phyloP scores from a whole-genome alignment of 164 flowering plant species.

The Chimonanthus praecox region DNA sequence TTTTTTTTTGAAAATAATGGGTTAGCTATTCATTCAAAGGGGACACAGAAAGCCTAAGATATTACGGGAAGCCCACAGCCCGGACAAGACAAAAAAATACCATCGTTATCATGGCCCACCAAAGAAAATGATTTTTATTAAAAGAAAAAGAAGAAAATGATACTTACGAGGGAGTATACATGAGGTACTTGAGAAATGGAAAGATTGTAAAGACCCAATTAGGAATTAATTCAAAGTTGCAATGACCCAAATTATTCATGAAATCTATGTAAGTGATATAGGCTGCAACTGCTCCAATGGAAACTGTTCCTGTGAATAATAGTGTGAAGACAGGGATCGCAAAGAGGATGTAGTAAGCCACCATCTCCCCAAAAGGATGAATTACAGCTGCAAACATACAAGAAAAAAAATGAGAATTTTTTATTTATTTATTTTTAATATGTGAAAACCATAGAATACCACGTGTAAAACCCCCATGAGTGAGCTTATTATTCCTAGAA shows the following conservation, averaged over 20 bases:
- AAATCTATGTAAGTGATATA: conserved; percentile 42
- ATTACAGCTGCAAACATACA: conserved; percentile 39
- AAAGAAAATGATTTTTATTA: too few species aligned
- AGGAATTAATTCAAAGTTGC: conserved; percentile 56
- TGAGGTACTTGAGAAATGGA: conserved; percentile 50
- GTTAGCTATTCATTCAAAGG: too few species aligned
- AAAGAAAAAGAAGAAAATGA: background rate
- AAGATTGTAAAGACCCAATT: conserved; percentile 26
- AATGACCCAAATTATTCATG: conserved; percentile 61
- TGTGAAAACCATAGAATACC: too few species aligned
- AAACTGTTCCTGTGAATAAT: conserved; percentile 14
- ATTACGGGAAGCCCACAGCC: too few species aligned
- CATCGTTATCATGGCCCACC: too few species aligned
- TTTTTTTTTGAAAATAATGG: too few species aligned
- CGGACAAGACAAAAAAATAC: too few species aligned
- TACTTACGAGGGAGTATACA: conserved; percentile 69
- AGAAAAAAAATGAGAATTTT: background rate
- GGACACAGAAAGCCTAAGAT: too few species aligned
- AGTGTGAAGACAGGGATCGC: conserved; percentile 23
- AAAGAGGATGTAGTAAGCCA: conserved; percentile 30
- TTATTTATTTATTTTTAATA: too few species aligned
- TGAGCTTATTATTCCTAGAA: too few species aligned
- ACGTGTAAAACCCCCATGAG: background rate
- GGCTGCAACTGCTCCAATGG: conserved; percentile 13
- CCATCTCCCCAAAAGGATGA: conserved; percentile 57